phyloP scores from a whole-genome alignment of 2,329 filamentous ascomycete species.

The Parastagonospora nodorum region DNA sequence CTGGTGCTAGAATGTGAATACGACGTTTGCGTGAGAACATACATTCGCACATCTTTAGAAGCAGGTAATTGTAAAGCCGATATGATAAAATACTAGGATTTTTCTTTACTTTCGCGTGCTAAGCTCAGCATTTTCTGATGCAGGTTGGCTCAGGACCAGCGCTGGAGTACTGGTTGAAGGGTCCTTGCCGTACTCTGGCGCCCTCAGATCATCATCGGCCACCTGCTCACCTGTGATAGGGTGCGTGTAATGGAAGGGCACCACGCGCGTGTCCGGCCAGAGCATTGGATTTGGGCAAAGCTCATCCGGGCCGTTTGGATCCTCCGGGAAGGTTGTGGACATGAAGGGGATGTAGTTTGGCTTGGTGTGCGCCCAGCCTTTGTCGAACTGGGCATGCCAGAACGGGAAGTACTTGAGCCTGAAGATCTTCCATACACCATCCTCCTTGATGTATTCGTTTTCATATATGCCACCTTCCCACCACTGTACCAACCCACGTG shows the following conservation, averaged over 20 bases:
- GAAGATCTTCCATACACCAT: slow-evolving; percentile 61
- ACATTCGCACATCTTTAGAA: no score
- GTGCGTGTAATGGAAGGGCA: slow-evolving; percentile 60
- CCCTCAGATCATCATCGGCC: slow-evolving; percentile 55
- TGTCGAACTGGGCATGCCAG: slow-evolving; percentile 60
- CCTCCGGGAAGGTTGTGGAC: slow-evolving; percentile 55
- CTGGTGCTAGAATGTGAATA: no score
- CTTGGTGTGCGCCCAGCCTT: slow-evolving; percentile 60
- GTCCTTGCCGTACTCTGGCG: slow-evolving; percentile 53
- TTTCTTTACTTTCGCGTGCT: no score
- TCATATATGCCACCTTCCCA: slow-evolving; percentile 65
- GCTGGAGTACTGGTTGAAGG: slow-evolving; percentile 49
- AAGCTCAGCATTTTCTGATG: slow-evolving; percentile 8
- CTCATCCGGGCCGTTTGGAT: slow-evolving; percentile 59
- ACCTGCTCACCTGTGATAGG: slow-evolving; percentile 56
- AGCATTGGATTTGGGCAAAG: slow-evolving; percentile 60
- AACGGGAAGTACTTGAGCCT: slow-evolving; percentile 62
- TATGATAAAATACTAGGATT: background rate
- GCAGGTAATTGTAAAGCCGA: no score
- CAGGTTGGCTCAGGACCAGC: slow-evolving; percentile 46
- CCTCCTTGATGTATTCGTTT: slow-evolving; percentile 64
- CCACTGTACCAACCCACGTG: slow-evolving; percentile 61
- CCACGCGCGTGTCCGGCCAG: slow-evolving; percentile 61
- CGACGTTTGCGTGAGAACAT: no score
- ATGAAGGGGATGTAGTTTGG: slow-evolving; percentile 60